These are phyloP conservation scores for Candida jianshihensis DNA, from an alignment of 805 yeast species.

Conservation along the genomic window DNA sequence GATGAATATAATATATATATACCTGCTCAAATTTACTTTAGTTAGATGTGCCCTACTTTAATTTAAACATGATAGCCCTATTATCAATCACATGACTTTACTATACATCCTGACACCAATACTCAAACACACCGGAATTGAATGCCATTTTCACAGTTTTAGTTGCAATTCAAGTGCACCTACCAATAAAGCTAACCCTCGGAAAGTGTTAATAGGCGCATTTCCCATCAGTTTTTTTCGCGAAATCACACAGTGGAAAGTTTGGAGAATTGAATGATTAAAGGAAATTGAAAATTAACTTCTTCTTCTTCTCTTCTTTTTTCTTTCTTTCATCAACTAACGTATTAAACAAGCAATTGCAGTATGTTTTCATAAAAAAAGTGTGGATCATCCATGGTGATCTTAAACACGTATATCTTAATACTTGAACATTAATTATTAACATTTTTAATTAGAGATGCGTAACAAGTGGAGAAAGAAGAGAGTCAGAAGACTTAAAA, in stretches of 20 bases:
- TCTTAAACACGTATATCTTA: no score
- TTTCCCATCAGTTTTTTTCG: not conserved
- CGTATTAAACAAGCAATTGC: slow-evolving; percentile 18
- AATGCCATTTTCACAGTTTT: no score
- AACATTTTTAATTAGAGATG: slow-evolving; percentile 43
- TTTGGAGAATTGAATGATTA: slow-evolving; percentile 6
- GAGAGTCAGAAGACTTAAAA: slow-evolving; percentile 99
- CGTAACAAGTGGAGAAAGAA: slow-evolving; percentile 99
- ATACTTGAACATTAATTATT: no score
- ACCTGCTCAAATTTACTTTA: no score
- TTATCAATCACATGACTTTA: slow-evolving; percentile 5
- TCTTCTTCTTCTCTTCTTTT: slow-evolving; percentile 8
- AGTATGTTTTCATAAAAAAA: slow-evolving; percentile 15
- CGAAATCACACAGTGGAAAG: not conserved
- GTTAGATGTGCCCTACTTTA: no score
- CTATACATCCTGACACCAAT: slow-evolving; percentile 5
- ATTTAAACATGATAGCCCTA: no score
- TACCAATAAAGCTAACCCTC: slow-evolving; percentile 2
- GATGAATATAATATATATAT: no score
- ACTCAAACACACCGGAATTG: no score
- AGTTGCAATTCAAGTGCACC: no score
- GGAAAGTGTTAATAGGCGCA: slow-evolving; percentile 1
- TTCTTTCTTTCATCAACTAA: slow-evolving; percentile 10
- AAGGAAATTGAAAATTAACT: slow-evolving; percentile 13
- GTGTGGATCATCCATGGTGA: no score